These are phyloP conservation scores for Suillus ampliporus DNA, from an alignment of 768 basidiomycete species.

Conservation along the genomic window DNA sequence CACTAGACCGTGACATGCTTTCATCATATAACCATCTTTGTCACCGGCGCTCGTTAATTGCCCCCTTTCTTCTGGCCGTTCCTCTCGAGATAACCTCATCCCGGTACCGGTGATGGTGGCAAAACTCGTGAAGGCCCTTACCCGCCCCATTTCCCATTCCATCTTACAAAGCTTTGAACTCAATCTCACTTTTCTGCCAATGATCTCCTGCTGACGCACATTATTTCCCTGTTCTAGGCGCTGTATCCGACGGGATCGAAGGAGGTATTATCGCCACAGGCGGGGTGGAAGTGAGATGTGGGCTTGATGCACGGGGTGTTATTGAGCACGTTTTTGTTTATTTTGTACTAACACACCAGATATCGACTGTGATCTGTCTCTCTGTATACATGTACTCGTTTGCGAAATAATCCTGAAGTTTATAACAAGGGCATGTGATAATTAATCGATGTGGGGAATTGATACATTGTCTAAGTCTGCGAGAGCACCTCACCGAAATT, in stretches of 20 bases:
- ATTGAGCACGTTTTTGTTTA: neutral
- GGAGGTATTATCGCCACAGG: neutral
- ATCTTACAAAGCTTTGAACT: slow-evolving; percentile 7
- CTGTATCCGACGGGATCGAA: neutral
- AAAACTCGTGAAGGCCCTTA: neutral
- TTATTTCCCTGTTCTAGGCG: neutral
- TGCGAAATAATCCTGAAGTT: neutral
- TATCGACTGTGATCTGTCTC: neutral
- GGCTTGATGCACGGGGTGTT: neutral
- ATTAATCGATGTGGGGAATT: neutral
- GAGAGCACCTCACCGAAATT: neutral
- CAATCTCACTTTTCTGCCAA: neutral
- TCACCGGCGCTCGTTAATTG: neutral
- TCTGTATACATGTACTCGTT: neutral
- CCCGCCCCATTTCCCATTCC: neutral
- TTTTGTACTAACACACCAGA: neutral
- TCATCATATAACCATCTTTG: neutral
- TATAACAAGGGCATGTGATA: neutral
- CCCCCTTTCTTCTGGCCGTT: neutral
- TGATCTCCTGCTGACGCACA: neutral
- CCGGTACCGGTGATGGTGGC: slow-evolving; percentile 1
- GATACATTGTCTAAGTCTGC: neutral
- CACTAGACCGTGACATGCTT: neutral
- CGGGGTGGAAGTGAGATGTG: neutral
- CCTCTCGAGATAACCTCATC: slow-evolving; percentile 4